A percentile compares a stretch with the other conserved stretches of the same genome.
Evolutionary conservation across 1,284 basidiomycete species (phyloP).

Genomic region (Kwoniella shivajii): DNA sequence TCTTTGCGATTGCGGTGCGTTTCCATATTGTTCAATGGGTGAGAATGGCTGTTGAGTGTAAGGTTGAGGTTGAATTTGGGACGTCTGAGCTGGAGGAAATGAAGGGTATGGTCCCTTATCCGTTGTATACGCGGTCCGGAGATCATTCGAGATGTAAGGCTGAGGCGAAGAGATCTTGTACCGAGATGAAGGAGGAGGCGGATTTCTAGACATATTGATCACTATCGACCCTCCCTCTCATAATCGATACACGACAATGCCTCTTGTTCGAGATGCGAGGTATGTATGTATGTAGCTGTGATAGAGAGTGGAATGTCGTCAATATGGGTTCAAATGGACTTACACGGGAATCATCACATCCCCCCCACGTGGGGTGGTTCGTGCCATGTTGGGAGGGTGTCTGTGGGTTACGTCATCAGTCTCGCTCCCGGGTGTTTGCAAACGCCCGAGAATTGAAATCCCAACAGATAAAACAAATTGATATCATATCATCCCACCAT

Average conservation of each 20-base stretch:
- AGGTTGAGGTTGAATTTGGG: background rate
- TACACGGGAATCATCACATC: too few relatives aligned
- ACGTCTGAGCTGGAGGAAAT: slow-evolving; percentile 11
- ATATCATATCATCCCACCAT: too few relatives aligned
- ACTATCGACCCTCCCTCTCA: background rate
- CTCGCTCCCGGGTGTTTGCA: background rate
- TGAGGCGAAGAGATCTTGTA: slow-evolving; percentile 47
- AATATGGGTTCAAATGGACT: too few relatives aligned
- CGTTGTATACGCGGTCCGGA: slow-evolving; percentile 14
- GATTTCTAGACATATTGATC: slow-evolving; percentile 14
- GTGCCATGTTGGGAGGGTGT: too few relatives aligned
- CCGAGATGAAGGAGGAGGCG: slow-evolving; percentile 19
- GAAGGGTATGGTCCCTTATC: slow-evolving; percentile 26
- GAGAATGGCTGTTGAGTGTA: slow-evolving; percentile 12
- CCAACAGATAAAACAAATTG: too few relatives aligned
- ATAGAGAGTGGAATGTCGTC: too few relatives aligned
- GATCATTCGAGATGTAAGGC: slow-evolving; percentile 17
- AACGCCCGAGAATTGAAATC: background rate
- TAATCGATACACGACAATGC: too few relatives aligned
- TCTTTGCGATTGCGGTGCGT: background rate
- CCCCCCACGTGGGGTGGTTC: too few relatives aligned
- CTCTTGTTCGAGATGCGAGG: too few relatives aligned
- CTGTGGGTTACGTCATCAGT: background rate
- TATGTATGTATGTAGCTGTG: too few relatives aligned
- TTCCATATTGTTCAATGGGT: slow-evolving; percentile 1